phyloP scores from a whole-genome alignment of 176 grass and related monocot genomes.

The Echinochloa phyllopogon region DNA sequence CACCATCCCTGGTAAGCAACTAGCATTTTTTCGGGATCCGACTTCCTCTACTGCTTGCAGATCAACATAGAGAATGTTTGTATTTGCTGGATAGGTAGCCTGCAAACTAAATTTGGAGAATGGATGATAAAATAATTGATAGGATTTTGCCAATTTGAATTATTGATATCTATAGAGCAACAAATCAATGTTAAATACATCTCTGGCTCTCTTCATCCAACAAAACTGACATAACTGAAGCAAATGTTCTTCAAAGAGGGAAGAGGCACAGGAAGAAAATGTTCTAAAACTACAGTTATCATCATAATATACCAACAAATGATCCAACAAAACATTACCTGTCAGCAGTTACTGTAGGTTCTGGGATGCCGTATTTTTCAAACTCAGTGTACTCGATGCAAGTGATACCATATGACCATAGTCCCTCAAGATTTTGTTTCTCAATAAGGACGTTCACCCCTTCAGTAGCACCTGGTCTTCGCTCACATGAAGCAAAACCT shows the following conservation, averaged over 20 bases:
- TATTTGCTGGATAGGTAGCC: conserved; percentile 95
- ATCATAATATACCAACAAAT: conserved; percentile 19
- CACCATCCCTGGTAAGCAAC: conserved; percentile 90
- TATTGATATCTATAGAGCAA: conserved; percentile 2
- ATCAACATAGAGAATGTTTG: conserved; percentile 98
- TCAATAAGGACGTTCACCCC: conserved; percentile 97
- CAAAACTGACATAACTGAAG: conserved; percentile 17
- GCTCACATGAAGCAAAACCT: conserved; percentile 97
- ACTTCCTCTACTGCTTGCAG: conserved; percentile 78
- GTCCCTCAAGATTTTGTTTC: conserved; percentile 71
- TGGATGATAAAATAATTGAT: conserved; percentile 38
- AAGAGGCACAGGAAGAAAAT: conserved; percentile 11
- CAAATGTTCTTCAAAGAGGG: conserved; percentile 6
- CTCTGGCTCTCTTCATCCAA: conserved; percentile 25
- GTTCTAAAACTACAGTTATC: not conserved
- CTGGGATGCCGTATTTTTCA: conserved; percentile 83
- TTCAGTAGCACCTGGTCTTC: conserved; percentile 89
- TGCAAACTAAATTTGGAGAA: conserved; percentile 75
- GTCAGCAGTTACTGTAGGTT: conserved; percentile 60
- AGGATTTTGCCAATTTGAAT: not conserved
- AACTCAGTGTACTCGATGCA: conserved; percentile 99
- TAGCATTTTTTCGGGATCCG: conserved; percentile 77
- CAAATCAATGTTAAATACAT: conserved; percentile 7
- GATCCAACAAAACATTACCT: conserved; percentile 53
- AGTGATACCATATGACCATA: conserved; percentile 94